phyloP scores from a whole-genome alignment of 148 eudicot species.

The Camellia lanceoleosa region DNA sequence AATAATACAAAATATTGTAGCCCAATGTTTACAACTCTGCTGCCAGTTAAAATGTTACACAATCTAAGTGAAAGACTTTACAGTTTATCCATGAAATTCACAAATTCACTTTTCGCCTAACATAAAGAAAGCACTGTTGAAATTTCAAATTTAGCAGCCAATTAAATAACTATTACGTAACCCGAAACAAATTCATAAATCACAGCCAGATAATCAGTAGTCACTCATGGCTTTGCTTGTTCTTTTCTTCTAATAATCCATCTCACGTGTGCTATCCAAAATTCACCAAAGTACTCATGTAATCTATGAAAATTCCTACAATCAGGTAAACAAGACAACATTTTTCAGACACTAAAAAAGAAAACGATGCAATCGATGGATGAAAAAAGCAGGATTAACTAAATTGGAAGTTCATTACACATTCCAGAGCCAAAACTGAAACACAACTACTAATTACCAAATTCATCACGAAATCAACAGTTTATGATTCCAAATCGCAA shows the following conservation, averaged over 20 bases:
- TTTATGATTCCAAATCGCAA: too few species aligned
- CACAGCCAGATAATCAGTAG: not conserved
- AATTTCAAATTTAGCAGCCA: not conserved
- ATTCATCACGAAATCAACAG: not conserved
- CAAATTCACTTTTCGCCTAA: not conserved
- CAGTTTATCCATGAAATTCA: not conserved
- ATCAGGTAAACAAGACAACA: not conserved
- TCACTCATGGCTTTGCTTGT: not conserved
- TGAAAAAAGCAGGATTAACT: slow-evolving; percentile 34
- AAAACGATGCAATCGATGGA: not conserved
- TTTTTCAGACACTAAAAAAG: not conserved
- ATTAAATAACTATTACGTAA: not conserved
- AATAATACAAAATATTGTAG: not conserved
- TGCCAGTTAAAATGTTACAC: not conserved
- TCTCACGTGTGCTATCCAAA: not conserved
- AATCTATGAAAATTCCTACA: not conserved
- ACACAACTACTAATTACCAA: not conserved
- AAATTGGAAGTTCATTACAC: slow-evolving; percentile 1
- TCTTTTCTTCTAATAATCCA: not conserved
- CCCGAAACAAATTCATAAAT: not conserved
- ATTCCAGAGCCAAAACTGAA: not conserved
- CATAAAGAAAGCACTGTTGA: not conserved
- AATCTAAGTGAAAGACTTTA: not conserved
- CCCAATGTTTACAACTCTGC: not conserved
- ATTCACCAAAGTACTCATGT: not conserved